phyloP scores from a whole-genome alignment of 2,329 filamentous ascomycete species.

The Neofusicoccum ribis region DNA sequence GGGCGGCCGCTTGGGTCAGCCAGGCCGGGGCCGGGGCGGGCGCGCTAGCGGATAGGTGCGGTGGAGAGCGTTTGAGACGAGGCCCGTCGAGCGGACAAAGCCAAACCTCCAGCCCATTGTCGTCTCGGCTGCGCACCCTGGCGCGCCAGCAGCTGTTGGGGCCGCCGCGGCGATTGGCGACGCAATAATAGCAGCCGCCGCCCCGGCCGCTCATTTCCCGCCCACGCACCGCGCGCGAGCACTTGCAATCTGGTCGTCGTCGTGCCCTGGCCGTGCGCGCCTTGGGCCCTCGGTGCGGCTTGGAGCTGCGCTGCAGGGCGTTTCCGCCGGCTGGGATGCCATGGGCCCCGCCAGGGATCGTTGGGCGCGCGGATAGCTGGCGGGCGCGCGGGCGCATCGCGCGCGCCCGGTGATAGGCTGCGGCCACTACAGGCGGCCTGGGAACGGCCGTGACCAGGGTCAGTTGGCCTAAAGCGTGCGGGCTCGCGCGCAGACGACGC shows the following conservation, averaged over 20 bases:
- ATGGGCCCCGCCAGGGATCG: not conserved
- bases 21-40: not conserved
- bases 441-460: not conserved
- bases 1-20: not conserved
- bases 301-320: conserved; percentile 3
- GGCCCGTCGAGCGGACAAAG: not conserved
- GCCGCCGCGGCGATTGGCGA: not conserved
- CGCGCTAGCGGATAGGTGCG: conserved; percentile 7
- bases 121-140: not conserved
- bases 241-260: not conserved
- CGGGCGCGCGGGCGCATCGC: not conserved
- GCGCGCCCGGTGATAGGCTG: not conserved
- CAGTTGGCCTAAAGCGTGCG: not conserved
- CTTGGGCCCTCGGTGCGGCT: not conserved
- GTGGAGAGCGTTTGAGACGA: conserved; percentile 2
- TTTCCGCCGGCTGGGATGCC: not conserved
- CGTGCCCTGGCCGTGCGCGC: not conserved
- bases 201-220: conserved; percentile 1
- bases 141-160: too few relatives aligned
- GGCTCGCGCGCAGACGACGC: too few relatives aligned
- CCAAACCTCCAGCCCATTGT: not conserved
- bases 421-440: not conserved
- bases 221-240: not conserved
- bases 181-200: not conserved
- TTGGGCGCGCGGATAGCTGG: not conserved